Percentiles rank a stretch among this genome's conserved stretches.
These are phyloP conservation scores for Russula emetica DNA, from an alignment of 768 basidiomycete genomes.

Conservation along the genomic window DNA sequence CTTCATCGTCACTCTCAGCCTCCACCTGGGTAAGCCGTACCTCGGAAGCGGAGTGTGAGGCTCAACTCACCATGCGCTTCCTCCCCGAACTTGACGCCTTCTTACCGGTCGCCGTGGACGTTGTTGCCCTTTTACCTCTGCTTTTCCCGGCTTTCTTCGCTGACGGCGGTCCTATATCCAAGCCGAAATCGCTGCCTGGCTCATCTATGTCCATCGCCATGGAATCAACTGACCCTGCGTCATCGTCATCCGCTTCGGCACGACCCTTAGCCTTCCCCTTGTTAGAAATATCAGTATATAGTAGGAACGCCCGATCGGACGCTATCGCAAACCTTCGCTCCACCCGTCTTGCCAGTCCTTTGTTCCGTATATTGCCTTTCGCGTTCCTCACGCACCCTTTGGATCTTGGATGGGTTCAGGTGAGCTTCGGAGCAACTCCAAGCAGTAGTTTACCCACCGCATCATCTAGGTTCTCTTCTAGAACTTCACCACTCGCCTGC, in stretches of 20 bases:
- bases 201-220: slow-evolving; percentile 73
- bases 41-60: not conserved
- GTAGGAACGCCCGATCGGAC: not conserved
- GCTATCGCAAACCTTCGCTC: slow-evolving; percentile 11
- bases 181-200: slow-evolving; percentile 30
- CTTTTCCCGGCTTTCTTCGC: slow-evolving; percentile 29
- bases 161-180: slow-evolving; percentile 31
- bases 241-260: slow-evolving; percentile 49
- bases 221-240: slow-evolving; percentile 54
- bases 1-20: slow-evolving; percentile 59
- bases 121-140: slow-evolving; percentile 35
- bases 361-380: slow-evolving; percentile 54
- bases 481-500: slow-evolving; percentile 56
- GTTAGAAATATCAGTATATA: not conserved
- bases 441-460: slow-evolving; percentile 43
- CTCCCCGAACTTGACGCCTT: slow-evolving; percentile 29
- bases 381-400: slow-evolving; percentile 64
- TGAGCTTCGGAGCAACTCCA: not conserved
- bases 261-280: slow-evolving; percentile 51
- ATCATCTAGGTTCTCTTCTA: slow-evolving; percentile 73
- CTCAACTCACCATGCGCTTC: slow-evolving; percentile 37
- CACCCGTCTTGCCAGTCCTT: slow-evolving; percentile 31
- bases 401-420: slow-evolving; percentile 44
- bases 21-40: slow-evolving; percentile 44
- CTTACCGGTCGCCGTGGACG: slow-evolving; percentile 32